Evolutionary conservation across 2,329 filamentous ascomycete species (phyloP).

Genomic region (Fusarium clavum): DNA sequence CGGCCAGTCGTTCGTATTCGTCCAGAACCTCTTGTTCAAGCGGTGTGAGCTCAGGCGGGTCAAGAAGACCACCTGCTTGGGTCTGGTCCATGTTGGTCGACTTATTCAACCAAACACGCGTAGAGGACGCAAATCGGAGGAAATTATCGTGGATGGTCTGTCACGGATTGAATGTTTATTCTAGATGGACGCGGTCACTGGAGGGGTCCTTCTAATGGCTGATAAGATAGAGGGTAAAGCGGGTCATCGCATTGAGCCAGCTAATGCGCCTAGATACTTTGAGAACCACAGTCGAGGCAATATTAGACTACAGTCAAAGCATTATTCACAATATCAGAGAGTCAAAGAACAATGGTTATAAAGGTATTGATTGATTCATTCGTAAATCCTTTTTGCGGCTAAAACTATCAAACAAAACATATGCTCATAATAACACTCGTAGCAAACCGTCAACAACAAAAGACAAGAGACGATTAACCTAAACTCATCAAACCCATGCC

Average conservation of each 20-base stretch:
- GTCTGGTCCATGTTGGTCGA: conserved; percentile 39
- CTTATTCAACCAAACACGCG: neutral
- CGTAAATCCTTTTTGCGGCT: conserved; percentile 23
- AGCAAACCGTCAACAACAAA: conserved; percentile 6
- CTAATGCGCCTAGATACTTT: neutral
- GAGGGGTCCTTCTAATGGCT: conserved; percentile 5
- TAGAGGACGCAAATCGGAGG: neutral
- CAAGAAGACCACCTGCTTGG: conserved; percentile 47
- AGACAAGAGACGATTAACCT: neutral
- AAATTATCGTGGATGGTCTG: neutral
- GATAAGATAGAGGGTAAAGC: conserved; percentile 18
- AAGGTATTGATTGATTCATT: conserved; percentile 15
- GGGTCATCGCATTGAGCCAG: neutral
- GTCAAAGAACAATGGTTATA: neutral
- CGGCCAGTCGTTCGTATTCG: conserved; percentile 87
- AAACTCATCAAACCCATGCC: conserved; percentile 22
- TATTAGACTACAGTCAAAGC: neutral
- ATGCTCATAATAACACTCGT: conserved; percentile 11
- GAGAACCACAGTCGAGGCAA: neutral
- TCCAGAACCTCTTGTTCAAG: conserved; percentile 95
- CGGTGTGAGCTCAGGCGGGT: conserved; percentile 73
- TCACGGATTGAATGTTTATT: conserved; percentile 13
- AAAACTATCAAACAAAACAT: conserved; percentile 14
- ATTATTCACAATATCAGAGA: neutral
- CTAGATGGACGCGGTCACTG: conserved; percentile 6